These are phyloP conservation scores for Candida boidinii DNA, from an alignment of 805 yeast genomes.

Conservation along the genomic window DNA sequence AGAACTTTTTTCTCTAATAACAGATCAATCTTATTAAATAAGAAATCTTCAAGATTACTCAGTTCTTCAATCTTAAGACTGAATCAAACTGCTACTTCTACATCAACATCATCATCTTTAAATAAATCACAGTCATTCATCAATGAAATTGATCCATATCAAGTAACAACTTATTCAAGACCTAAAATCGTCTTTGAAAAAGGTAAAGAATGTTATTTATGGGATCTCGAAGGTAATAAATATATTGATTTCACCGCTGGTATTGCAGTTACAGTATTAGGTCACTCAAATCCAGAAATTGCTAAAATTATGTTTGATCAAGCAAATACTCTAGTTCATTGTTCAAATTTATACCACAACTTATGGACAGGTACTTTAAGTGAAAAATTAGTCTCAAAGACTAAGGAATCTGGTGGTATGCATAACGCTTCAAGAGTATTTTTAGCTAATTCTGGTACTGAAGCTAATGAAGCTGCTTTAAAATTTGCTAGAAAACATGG, in stretches of 20 bases:
- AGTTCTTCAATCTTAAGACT: too few relatives aligned
- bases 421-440: slow-evolving; percentile 66
- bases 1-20: too few relatives aligned
- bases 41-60: too few relatives aligned
- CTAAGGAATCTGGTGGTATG: slow-evolving; percentile 74
- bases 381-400: slow-evolving; percentile 58
- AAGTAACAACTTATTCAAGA: slow-evolving; percentile 74
- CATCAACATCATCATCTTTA: too few relatives aligned
- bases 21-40: too few relatives aligned
- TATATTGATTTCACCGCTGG: slow-evolving; percentile 93
- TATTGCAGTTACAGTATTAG: slow-evolving; percentile 93
- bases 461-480: slow-evolving; percentile 52
- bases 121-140: slow-evolving; percentile 30
- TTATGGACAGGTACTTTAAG: slow-evolving; percentile 77
- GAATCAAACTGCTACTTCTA: too few relatives aligned
- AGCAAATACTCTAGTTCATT: slow-evolving; percentile 63
- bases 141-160: slow-evolving; percentile 39
- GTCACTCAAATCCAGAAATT: slow-evolving; percentile 74
- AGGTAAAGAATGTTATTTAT: slow-evolving; percentile 75
- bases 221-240: slow-evolving; percentile 70
- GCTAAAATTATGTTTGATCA: slow-evolving; percentile 68
- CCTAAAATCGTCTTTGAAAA: slow-evolving; percentile 70
- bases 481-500: slow-evolving; percentile 76
- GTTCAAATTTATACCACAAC: slow-evolving; percentile 81
- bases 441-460: slow-evolving; percentile 52